Evolutionary conservation across 257 asterid genomes (phyloP), one percentile per base, ranked within the genome.

Genomic region (Cinchona pubescens): DNA sequence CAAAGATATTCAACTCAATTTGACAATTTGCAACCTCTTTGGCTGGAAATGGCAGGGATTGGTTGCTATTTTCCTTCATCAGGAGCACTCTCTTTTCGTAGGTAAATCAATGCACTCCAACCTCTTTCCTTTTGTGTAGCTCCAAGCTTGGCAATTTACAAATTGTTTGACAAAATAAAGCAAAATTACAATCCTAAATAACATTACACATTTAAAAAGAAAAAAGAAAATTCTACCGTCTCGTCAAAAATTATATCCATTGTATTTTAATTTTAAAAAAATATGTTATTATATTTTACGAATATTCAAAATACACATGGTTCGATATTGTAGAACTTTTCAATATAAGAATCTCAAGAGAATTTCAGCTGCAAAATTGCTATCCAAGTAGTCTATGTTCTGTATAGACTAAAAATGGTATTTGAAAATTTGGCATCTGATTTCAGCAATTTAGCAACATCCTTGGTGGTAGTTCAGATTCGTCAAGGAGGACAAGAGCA

Each of bases 391-490:
- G 29, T 37, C 30, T 64, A 29, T 38, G 8, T 40, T 40, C 45
- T 4, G 45, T 2, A 4, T 40, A 4, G 8, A 40, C 45, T 10
- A 40, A 10, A n/a, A 40, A 40, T 40, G 7, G 45, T 40, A 40
- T 10, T 72, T 30, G 71, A 72, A 58, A 55, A 51, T 60, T 69
- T 72, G 76, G 79, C 78, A 77, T 79, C 86, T 83, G 73, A 69
- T 88, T 85, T 71, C 96, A 93, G 96, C 86, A 85, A 81, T 62
- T 67, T 85, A 84, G 81, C 83, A 32, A 76, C 88, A 62, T 86
- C 89, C 34, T 80, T 83, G 78, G 81, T 80, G 46, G 82, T 85
- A 40, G 38, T 81, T 30, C 86, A 82, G 78, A 72, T 81, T 80
- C 79, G 75, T 68, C 65, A 68, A 75, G 78, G 82, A 78, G 78